phyloP scores from a whole-genome alignment of 768 basidiomycete genomes.

The Auriculariales sp. region DNA sequence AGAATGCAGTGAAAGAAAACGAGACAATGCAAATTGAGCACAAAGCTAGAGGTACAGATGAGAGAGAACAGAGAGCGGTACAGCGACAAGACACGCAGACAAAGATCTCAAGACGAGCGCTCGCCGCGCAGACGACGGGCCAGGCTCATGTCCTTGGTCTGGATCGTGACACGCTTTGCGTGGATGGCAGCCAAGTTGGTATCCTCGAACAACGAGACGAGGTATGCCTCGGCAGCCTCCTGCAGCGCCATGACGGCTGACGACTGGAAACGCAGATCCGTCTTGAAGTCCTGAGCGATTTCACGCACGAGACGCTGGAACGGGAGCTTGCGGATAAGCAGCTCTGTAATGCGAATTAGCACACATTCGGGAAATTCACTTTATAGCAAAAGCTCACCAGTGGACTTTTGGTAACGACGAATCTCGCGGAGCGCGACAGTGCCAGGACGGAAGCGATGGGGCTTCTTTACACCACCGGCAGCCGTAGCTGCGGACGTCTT shows the following conservation, averaged over 20 bases:
- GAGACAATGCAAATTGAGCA: no score
- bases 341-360: conserved; percentile 17
- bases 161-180: conserved; percentile 76
- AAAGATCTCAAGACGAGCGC: no score
- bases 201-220: conserved; percentile 76
- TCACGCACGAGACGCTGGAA: conserved; percentile 39
- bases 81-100: no score
- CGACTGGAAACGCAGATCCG: conserved; percentile 65
- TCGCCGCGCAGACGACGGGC: conserved; percentile 35
- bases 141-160: conserved; percentile 38
- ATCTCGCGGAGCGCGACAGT: conserved; percentile 70
- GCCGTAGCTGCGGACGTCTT: no score
- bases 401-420: conserved; percentile 31
- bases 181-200: conserved; percentile 86
- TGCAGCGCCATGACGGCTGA: conserved; percentile 55
- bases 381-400: neutral
- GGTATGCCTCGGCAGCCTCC: conserved; percentile 81
- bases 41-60: no score
- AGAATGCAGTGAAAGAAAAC: no score
- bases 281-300: conserved; percentile 46
- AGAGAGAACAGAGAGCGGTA: no score
- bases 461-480: conserved; percentile 70
- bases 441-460: conserved; percentile 68
- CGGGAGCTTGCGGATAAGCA: conserved; percentile 33
- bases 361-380: neutral